Base-by-base conservation (phyloP, 441 rosid species). In the Erodium texanum region DNA sequence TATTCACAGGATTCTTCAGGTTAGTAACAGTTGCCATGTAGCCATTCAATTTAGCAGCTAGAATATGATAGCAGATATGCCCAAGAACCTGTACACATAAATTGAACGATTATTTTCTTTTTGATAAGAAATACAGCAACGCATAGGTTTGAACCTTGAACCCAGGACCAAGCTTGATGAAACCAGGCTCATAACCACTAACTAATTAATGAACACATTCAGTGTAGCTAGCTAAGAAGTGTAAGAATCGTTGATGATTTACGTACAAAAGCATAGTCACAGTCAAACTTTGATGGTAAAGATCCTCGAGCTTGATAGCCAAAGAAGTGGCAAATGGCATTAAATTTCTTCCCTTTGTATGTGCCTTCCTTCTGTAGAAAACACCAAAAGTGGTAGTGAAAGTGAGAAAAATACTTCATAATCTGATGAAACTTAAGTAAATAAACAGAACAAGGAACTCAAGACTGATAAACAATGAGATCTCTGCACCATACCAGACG, bases 271-370 rank as follows among this genome's bases (percentile, higher is more conserved):
- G 98, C 97, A 54, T 92, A 94, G 83, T 92, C 99, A 59, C 97
- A 92, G 69, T 94, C 99, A 0, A 94, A 94, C 75, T 94, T 92
- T 0, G 99, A 94, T 66, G 99, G 98, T 66, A 94, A 79, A 38
- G 96, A 92, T 69, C 99, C 99, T 63, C 99, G 90, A 79, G 99
- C 99, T 77, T 94, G 99, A 81, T 94, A 92, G 68, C 99, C 99
- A 68, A 93, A 93, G 73, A 93, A 93, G 85, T 93, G 97, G 83
- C 97, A 91, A 75, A 93, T 93, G 16, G 96, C 95, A 78, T 89
- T 93, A 84, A 93, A 89, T 71, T 91, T 93, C 77, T 93, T 93
- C 56, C 99, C 99, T 80, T 83, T 92, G 89, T 92, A 92, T 67
- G 85, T 87, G 74, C 97, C 98, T 78, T 83, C 98, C 84, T 92